phyloP scores from a whole-genome alignment of 2,329 filamentous ascomycete species.

The Volutella citrinella region DNA sequence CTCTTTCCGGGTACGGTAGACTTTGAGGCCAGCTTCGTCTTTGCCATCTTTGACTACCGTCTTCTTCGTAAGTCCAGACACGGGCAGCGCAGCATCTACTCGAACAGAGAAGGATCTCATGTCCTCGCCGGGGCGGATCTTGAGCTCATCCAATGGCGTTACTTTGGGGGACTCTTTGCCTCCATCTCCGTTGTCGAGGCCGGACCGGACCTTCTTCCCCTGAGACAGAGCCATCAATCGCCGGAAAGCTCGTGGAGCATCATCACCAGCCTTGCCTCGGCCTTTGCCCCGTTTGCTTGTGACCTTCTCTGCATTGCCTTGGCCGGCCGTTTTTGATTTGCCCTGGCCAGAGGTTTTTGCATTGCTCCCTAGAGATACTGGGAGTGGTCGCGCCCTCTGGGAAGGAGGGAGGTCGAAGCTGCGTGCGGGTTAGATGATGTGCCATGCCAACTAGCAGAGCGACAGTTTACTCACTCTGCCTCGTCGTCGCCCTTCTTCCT shows the following conservation, averaged over 20 bases:
- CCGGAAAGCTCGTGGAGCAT: slow-evolving; percentile 84
- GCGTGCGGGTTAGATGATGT: no score
- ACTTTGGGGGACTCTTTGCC: slow-evolving; percentile 21
- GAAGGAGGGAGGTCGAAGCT: slow-evolving; percentile 51
- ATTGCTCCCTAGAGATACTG: slow-evolving; percentile 36
- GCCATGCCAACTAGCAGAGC: no score
- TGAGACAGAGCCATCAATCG: slow-evolving; percentile 75
- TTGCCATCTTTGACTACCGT: slow-evolving; percentile 55
- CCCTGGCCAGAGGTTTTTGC: no score
- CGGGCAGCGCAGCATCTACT: slow-evolving; percentile 79
- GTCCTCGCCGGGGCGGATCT: slow-evolving; percentile 79
- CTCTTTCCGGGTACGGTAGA: slow-evolving; percentile 77
- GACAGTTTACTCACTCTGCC: slow-evolving; percentile 17
- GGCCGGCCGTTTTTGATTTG: no score
- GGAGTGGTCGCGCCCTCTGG: slow-evolving; percentile 49
- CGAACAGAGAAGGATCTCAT: slow-evolving; percentile 77
- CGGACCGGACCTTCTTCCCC: slow-evolving; percentile 57
- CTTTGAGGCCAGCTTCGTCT: slow-evolving; percentile 63
- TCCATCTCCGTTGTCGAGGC: slow-evolving; percentile 66
- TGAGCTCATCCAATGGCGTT: slow-evolving; percentile 45
- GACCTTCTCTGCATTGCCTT: slow-evolving; percentile 4
- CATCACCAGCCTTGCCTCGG: slow-evolving; percentile 60
- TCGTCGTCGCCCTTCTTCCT: slow-evolving; percentile 54
- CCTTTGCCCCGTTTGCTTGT: slow-evolving; percentile 31
- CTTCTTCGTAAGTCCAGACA: slow-evolving; percentile 67